phyloP scores from a whole-genome alignment of 371 early-diverging fungal species.

The Fennellomyces sp. region DNA sequence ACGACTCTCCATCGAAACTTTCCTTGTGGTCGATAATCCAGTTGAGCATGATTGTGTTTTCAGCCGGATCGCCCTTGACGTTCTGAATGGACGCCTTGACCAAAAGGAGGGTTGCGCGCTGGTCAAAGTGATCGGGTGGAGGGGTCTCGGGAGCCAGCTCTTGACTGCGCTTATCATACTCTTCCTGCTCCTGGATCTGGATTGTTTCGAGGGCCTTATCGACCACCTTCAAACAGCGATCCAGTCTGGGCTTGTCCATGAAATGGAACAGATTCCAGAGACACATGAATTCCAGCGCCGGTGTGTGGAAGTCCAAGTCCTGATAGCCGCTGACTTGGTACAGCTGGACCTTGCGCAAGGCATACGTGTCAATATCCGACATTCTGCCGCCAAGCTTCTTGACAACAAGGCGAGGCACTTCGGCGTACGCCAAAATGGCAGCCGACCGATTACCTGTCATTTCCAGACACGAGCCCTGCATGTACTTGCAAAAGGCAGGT shows the following conservation, averaged over 20 bases:
- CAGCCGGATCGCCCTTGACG: slow-evolving; percentile 24
- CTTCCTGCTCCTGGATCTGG: slow-evolving; percentile 29
- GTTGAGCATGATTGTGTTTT: slow-evolving; percentile 37
- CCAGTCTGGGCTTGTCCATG: slow-evolving; percentile 38
- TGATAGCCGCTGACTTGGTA: slow-evolving; percentile 56
- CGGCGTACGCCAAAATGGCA: slow-evolving; percentile 51
- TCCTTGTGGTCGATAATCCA: slow-evolving; percentile 62
- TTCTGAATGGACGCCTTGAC: slow-evolving; percentile 42
- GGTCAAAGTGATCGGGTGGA: slow-evolving; percentile 44
- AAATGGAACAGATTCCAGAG: slow-evolving; percentile 60
- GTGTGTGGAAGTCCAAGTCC: slow-evolving; percentile 44
- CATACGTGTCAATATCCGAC: slow-evolving; percentile 58
- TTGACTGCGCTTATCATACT: slow-evolving; percentile 36
- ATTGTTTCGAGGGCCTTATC: slow-evolving; percentile 35
- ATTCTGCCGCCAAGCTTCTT: slow-evolving; percentile 61
- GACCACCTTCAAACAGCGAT: slow-evolving; percentile 28
- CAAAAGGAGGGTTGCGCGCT: slow-evolving; percentile 38
- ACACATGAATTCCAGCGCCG: slow-evolving; percentile 61
- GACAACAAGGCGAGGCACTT: slow-evolving; percentile 44
- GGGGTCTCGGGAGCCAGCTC: slow-evolving; percentile 42
- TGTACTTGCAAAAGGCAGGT: slow-evolving; percentile 57
- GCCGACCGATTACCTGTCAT: slow-evolving; percentile 46
- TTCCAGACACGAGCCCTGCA: slow-evolving; percentile 57
- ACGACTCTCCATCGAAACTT: slow-evolving; percentile 47
- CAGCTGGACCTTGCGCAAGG: slow-evolving; percentile 53